phyloP scores from a whole-genome alignment of 1,139 yeast species.

The Saccharomycopsis hybrid region DNA sequence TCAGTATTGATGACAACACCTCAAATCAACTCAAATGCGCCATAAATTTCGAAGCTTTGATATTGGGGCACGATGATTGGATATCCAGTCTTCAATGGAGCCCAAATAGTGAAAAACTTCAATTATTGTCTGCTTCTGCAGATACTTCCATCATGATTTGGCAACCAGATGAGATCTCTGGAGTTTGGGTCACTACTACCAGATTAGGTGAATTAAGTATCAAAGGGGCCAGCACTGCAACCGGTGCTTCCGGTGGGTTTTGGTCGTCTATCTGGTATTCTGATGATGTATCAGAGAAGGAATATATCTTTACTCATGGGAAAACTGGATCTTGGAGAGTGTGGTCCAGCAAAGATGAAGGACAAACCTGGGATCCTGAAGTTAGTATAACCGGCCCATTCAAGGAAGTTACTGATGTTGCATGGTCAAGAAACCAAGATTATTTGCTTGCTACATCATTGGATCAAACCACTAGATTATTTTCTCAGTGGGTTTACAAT shows the following conservation, averaged over 20 bases:
- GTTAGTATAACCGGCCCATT: conserved; percentile 74
- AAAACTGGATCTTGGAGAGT: conserved; percentile 89
- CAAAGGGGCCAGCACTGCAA: conserved; percentile 96
- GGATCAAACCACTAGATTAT: conserved; percentile 90
- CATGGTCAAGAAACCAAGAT: conserved; percentile 68
- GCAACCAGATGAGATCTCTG: conserved; percentile 83
- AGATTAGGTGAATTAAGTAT: conserved; percentile 88
- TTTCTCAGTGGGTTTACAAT: conserved; percentile 50
- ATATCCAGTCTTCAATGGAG: conserved; percentile 83
- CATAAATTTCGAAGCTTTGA: conserved; percentile 80
- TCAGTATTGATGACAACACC: conserved; percentile 31
- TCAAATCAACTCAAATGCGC: conserved; percentile 34
- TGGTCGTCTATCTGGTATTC: conserved; percentile 81
- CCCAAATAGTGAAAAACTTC: conserved; percentile 42
- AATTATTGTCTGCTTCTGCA: conserved; percentile 79
- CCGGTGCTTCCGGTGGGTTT: conserved; percentile 97
- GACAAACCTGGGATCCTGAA: conserved; percentile 42
- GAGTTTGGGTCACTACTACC: conserved; percentile 81
- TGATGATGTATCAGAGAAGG: conserved; percentile 28
- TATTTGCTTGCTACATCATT: conserved; percentile 70
- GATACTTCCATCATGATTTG: conserved; percentile 95
- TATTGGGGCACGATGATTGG: conserved; percentile 99
- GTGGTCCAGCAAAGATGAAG: conserved; percentile 43
- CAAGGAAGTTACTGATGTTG: conserved; percentile 67
- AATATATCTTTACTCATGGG: conserved; percentile 70